Evolutionary conservation across 2,329 filamentous ascomycete genomes (phyloP).

Genomic region (Pyrenochaeta sp.): DNA sequence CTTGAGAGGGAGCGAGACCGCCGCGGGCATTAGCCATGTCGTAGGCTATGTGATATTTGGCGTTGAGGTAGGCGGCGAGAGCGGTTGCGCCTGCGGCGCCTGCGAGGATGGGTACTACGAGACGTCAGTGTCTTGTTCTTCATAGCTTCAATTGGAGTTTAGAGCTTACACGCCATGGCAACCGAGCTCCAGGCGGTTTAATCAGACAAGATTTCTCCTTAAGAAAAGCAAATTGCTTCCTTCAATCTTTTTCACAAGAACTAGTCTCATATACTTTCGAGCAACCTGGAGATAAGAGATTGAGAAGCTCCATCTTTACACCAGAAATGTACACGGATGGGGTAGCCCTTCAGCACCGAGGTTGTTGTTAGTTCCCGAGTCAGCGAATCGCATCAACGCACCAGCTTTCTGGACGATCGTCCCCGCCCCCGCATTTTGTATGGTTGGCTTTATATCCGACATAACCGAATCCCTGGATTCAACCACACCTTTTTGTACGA

Average conservation of each 20-base stretch:
- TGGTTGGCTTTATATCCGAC: constrained; percentile 1
- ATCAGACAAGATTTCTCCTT: not conserved
- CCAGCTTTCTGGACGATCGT: not conserved
- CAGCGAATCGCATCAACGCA: constrained; percentile 15
- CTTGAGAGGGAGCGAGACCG: constrained; percentile 23
- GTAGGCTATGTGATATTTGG: constrained; percentile 44
- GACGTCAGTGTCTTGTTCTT: constrained; percentile 1
- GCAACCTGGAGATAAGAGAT: not conserved
- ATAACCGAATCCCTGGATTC: not conserved
- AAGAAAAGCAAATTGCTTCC: not conserved
- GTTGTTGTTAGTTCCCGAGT: constrained; percentile 16
- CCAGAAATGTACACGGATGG: constrained; percentile 1
- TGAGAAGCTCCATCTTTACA: not conserved
- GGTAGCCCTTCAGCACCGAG: constrained; percentile 15
- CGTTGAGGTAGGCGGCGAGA: constrained; percentile 47
- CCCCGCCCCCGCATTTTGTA: constrained; percentile 1
- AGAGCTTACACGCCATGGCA: constrained; percentile 20
- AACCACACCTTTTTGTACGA: not conserved
- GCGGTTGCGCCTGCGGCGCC: constrained; percentile 39
- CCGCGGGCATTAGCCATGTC: constrained; percentile 33
- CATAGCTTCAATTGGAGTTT: not conserved
- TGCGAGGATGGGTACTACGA: constrained; percentile 37
- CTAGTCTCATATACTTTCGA: not conserved
- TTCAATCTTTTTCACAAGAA: not conserved
- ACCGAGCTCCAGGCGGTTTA: not conserved